Base-by-base conservation (phyloP, 805 yeast genomes). In the Starmerella sirachaensis region DNA sequence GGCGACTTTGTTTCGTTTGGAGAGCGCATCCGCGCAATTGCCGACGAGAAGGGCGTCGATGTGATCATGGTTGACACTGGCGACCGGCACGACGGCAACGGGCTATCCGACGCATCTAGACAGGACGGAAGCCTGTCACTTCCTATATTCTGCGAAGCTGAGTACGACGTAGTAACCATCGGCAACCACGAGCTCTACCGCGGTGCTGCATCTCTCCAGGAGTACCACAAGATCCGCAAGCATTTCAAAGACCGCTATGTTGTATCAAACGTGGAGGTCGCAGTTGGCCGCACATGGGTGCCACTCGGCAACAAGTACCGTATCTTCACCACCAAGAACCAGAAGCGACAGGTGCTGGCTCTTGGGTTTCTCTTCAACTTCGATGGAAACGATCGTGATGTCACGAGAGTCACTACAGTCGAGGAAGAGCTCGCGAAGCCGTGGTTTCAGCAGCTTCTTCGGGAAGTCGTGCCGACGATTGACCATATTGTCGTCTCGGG, bases 61-160 rank as follows among this genome's bases (percentile, higher is more conserved):
- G 57, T 86, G 17, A 45, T 86, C 3, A 45, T 83, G 3, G 67
- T 86, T 1, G 96, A 86, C 54, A 74, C 91, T 0, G 96, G 96
- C 6, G 96, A 86, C 59, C 74, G 82, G 46, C 93, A 81, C 50
- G 96, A 86, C 59, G 96, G 96, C 3, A 86, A 84, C 55, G 96
- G 96, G 0, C 61, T 84, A 12, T 37, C 47, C 24, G 96, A 86
- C 59, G 74, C 78, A 11, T 76, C 93, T 0, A 43, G 24, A 3
- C 79, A 83, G 3, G 78, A 77, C 52, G 95, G 94, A 0, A 49
- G 58, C 7, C 56, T 63, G 16, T 69, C 85, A 1, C 66, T 74
- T 21, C 64, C 68, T 1, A 68, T 85, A 0, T 82, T 85, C 56
- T 68, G 70, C 46, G 60, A 46, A 41, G 50, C 70, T 40, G 76